Evolutionary conservation across 1,284 basidiomycete species (phyloP), one percentile per base, ranked within the genome.

Genomic region (Trichosporon coremiiforme): DNA sequence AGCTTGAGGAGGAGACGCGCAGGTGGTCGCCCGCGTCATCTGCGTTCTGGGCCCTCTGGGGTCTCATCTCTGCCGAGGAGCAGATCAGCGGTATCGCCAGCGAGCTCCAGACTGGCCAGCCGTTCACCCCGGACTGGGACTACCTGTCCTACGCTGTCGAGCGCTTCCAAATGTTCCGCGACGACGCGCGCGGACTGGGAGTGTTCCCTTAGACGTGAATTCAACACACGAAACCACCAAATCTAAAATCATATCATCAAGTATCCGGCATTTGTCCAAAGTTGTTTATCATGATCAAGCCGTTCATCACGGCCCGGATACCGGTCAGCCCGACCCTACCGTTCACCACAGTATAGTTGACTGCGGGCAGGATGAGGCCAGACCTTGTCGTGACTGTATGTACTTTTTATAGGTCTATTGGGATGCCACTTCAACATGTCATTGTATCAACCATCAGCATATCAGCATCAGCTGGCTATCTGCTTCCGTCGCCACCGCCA

Each of bases 11-110:
- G 45, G 91, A 95, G 80, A 91, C 95, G 53, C 86, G 85, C 53
- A 85, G 89, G 6, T 98, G 95, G 95, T 91, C 90, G 75, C 91
- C 94, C 15, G 90, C 92, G 4, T 91, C 90, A 29, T 92, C 94
- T 77, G 92, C 88, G 7, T 90, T 91, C 87, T 98, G 95, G 94
- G 88, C 90, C 8, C 85, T 97, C 38, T 98, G 95, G 95, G 94
- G 92, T 2, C 86, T 97, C 71, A 89, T 97, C 10, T 93, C 95
- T 81, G 93, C 92, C 2, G 89, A 89, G 74, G 93, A 95, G 76
- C 89, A 91, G 77, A 78, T 95, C 13, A 88, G 89, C 76, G 87
- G 83, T 17, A 83, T 86, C 55, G 85, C 87, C 38, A 73, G 74
- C 33, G 75, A 75, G 20, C 69, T 66, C 53, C 73, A 75, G 36